phyloP scores from a whole-genome alignment of 805 yeast genomes.

The Sugiyamaella boreocaroliniensis region DNA sequence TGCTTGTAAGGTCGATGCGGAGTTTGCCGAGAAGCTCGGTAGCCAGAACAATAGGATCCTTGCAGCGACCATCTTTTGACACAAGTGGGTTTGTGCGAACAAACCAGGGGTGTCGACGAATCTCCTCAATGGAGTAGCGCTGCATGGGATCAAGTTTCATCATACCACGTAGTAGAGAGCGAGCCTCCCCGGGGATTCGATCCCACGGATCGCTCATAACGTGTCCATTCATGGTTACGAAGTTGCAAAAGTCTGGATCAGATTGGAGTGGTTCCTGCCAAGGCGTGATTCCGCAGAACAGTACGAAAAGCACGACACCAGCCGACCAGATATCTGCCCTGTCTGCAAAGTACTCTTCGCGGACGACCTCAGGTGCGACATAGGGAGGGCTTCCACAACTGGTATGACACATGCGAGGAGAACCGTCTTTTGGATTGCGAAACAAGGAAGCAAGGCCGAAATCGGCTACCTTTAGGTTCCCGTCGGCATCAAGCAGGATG shows the following conservation, averaged over 20 bases:
- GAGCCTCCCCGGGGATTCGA: conserved; percentile 40
- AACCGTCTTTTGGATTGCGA: conserved; percentile 42
- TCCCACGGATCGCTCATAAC: conserved; percentile 48
- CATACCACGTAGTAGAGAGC: conserved; percentile 48
- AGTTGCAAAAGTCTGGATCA: conserved; percentile 44
- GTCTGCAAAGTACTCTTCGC: conserved; percentile 49
- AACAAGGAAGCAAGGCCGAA: conserved; percentile 68
- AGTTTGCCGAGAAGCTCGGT: conserved; percentile 45
- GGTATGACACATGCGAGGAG: conserved; percentile 30
- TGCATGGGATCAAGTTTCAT: conserved; percentile 43
- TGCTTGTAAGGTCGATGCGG: conserved; percentile 33
- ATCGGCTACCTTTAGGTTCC: conserved; percentile 68
- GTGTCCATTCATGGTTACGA: conserved; percentile 40
- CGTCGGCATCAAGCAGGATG: conserved; percentile 52
- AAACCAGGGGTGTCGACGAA: conserved; percentile 53
- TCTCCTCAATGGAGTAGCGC: conserved; percentile 38
- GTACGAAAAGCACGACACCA: conserved; percentile 56
- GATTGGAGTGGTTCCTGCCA: conserved; percentile 58
- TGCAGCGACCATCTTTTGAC: conserved; percentile 44
- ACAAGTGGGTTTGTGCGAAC: conserved; percentile 39
- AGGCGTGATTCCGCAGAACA: conserved; percentile 60
- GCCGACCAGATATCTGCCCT: conserved; percentile 63
- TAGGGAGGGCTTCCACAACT: conserved; percentile 69
- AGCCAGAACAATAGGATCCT: conserved; percentile 46
- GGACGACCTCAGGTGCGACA: conserved; percentile 66